Base-by-base conservation (phyloP, 2,329 filamentous ascomycete genomes). In the Colletotrichum sp. region DNA sequence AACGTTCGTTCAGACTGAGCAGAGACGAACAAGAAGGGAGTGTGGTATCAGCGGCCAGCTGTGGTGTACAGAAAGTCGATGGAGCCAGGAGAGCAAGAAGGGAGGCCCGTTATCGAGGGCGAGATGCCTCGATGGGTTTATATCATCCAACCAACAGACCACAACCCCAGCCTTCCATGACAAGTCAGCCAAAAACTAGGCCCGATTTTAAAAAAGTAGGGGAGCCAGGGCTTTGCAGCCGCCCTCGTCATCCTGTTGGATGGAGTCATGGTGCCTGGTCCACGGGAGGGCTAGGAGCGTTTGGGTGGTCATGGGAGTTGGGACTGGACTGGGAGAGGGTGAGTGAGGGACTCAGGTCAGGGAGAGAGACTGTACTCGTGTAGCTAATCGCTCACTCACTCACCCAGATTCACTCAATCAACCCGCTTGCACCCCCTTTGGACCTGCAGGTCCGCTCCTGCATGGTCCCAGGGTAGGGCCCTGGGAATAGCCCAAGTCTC, bases 91-190 rank as follows among this genome's bases (percentile, higher is more conserved):
- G 32, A 52, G 16, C 57, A 75, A 62, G 60, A 65, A 52, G 32
- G 52, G 59, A 68, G 73, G 73, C 70, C 64, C 32, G 64, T 59
- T 65, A 68, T 66, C 30, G 66, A 76, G 75, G 71, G 52, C 65
- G 32, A 21, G 66, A 66, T 49, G 57, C n/a, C 34, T 62, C 24
- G 52, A 75, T 65, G 75, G 70, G 39, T 76, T 76, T 76, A 76
- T 76, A 75, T 71, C 71, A 75, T 70, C 75, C 75, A 76, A 76
- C 75, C 75, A 76, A 73, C 69, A 36, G 63, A 36, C 34, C 55
- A 68, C 13, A 18, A 68, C 70, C 70, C 64, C 64, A 18, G 73
- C 13, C 26, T 15, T 73, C 34, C 64, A 57, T 60, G 63, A 76
- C 72, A 71, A 44, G 39, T 30, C 24, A 34, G 39, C 15, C 32